Conservation (phyloP, 108 stramenopile genomes). For the Skeletonema grethae region DNA sequence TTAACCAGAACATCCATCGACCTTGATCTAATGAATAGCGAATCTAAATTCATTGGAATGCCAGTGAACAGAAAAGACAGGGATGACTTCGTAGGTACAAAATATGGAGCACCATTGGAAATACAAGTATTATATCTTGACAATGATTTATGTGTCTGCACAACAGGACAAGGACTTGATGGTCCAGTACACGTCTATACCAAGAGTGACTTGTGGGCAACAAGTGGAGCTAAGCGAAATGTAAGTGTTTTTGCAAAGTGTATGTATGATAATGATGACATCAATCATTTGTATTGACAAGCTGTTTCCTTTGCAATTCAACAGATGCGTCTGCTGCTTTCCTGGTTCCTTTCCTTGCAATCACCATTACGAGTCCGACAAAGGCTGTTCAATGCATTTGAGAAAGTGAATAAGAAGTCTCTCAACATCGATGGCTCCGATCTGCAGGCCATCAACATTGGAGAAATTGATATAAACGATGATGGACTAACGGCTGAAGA, state of each 20-base stretch:
- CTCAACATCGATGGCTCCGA: constrained; percentile 28
- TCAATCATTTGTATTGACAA: background rate
- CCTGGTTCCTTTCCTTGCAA: constrained; percentile 32
- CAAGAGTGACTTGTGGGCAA: constrained; percentile 52
- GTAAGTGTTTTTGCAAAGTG: constrained; percentile 12
- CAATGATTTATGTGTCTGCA: constrained; percentile 59
- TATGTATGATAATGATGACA: background rate
- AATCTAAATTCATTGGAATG: constrained; percentile 32
- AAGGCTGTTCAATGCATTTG: constrained; percentile 18
- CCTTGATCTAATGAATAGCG: constrained; percentile 43
- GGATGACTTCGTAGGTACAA: constrained; percentile 36
- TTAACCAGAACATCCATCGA: constrained; percentile 57
- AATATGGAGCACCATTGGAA: constrained; percentile 39
- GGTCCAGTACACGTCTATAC: constrained; percentile 63
- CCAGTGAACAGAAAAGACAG: constrained; percentile 16
- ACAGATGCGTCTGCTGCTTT: constrained; percentile 38
- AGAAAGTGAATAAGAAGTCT: constrained; percentile 7
- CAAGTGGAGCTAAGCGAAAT: constrained; percentile 43
- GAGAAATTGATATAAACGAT: constrained; percentile 42
- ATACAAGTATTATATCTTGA: constrained; percentile 63
- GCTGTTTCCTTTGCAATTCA: constrained; percentile 7
- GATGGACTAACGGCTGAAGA: constrained; percentile 51
- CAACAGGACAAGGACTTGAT: constrained; percentile 40
- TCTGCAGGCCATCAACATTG: constrained; percentile 45
- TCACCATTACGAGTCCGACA: constrained; percentile 48